Evolutionary conservation across 2,329 filamentous ascomycete genomes (phyloP).

Genomic region (Penicillium sp.): DNA sequence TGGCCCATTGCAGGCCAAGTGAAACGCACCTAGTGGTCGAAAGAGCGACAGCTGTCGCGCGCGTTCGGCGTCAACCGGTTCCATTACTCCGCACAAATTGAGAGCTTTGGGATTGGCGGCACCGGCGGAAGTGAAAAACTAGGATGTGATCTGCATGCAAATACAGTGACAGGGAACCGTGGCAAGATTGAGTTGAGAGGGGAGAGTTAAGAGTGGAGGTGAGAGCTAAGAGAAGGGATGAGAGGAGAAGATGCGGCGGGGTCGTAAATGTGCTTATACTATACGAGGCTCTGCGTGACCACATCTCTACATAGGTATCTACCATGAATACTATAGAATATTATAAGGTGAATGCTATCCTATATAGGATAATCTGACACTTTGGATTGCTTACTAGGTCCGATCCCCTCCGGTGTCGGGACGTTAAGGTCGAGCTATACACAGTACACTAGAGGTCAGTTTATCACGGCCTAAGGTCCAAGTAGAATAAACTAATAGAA

Average conservation of each 20-base stretch:
- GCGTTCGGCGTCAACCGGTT: conserved; percentile 36
- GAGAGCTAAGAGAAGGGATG: neutral
- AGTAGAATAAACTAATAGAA: too few relatives aligned
- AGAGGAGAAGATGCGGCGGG: neutral
- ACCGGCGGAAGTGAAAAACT: conserved; percentile 13
- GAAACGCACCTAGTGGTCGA: conserved; percentile 41
- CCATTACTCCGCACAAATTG: conserved; percentile 20
- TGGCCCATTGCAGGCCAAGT: conserved; percentile 27
- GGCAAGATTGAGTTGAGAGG: conserved; percentile 1
- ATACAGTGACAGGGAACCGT: conserved; percentile 5
- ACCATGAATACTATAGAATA: neutral
- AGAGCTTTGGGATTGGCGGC: conserved; percentile 1
- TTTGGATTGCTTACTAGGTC: conserved; percentile 10
- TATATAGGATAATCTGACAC: too few relatives aligned
- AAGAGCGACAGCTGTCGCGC: conserved; percentile 42
- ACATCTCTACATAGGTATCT: neutral
- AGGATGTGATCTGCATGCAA: conserved; percentile 8
- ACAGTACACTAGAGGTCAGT: neutral
- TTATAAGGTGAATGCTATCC: too few relatives aligned
- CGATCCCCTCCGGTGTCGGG: neutral
- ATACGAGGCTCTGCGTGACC: neutral
- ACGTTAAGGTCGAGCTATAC: conserved; percentile 4
- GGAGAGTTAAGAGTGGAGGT: neutral
- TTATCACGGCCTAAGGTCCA: too few relatives aligned
- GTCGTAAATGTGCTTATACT: neutral